Evolutionary conservation across 1,139 yeast genomes (phyloP).

Genomic region (Debaryomyces nepalensis): DNA sequence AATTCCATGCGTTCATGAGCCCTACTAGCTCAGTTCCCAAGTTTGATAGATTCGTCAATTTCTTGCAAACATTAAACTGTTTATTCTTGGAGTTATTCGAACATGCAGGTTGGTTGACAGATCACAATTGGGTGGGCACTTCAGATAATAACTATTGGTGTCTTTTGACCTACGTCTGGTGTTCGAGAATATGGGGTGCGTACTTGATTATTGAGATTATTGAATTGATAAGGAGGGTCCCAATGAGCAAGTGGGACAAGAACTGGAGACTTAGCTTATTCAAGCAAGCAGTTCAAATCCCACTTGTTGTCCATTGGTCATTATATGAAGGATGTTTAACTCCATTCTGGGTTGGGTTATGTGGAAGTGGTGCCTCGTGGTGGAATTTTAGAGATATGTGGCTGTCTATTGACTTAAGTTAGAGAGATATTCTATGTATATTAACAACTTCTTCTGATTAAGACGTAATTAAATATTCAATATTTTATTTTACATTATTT

Average conservation of each 20-base stretch:
- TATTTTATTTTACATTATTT: constrained; percentile 2
- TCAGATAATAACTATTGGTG: constrained; percentile 49
- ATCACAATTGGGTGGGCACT: constrained; percentile 58
- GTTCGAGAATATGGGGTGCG: constrained; percentile 62
- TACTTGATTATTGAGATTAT: constrained; percentile 53
- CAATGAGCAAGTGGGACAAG: constrained; percentile 40
- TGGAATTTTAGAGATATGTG: constrained; percentile 47
- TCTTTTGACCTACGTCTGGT: constrained; percentile 51
- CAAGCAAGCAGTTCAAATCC: constrained; percentile 52
- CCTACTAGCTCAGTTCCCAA: constrained; percentile 33
- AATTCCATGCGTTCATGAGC: constrained; percentile 34
- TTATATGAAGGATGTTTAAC: constrained; percentile 56
- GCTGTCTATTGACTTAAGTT: constrained; percentile 39
- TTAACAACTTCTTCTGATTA: background rate
- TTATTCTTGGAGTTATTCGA: constrained; percentile 55
- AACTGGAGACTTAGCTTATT: constrained; percentile 44
- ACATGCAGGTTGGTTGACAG: constrained; percentile 62
- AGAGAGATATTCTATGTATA: background rate
- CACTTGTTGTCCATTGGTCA: constrained; percentile 64
- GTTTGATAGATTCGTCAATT: constrained; percentile 41
- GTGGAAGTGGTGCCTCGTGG: constrained; percentile 54
- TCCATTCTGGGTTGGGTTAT: constrained; percentile 56
- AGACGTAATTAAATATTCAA: background rate
- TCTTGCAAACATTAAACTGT: constrained; percentile 48
- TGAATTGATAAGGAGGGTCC: constrained; percentile 49